phyloP scores from a whole-genome alignment of 208 protist species.

The Tritrichomonas musculus region DNA sequence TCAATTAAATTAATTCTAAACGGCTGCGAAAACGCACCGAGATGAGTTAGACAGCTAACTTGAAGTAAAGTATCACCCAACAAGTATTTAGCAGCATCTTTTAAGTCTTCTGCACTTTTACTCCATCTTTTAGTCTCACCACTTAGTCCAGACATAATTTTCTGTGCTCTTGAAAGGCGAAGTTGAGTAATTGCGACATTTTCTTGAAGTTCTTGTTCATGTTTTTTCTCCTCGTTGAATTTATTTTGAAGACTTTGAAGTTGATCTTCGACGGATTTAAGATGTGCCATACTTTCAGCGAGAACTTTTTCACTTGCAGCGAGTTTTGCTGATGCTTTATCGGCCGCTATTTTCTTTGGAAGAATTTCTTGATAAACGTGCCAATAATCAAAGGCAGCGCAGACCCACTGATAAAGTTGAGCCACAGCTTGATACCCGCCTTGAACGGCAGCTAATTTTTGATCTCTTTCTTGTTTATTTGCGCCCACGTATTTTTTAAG shows the following conservation, averaged over 20 bases:
- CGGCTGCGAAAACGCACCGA: conserved; percentile 86
- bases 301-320: conserved; percentile 31
- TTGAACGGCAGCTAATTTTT: not conserved
- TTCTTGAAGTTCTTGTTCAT: conserved; percentile 60
- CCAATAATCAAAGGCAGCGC: conserved; percentile 61
- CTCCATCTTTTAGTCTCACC: conserved; percentile 85
- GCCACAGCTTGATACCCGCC: conserved; percentile 47
- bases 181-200: conserved; percentile 40
- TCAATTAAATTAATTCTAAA: conserved; percentile 78
- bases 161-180: conserved; percentile 63
- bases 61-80: conserved; percentile 88
- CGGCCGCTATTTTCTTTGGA: conserved; percentile 82
- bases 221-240: conserved; percentile 80
- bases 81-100: conserved; percentile 43
- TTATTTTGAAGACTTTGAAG: conserved; percentile 72
- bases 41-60: conserved; percentile 89
- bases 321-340: conserved; percentile 72
- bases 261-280: conserved; percentile 81
- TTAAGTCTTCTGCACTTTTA: conserved; percentile 61
- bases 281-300: conserved; percentile 41
- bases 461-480: conserved; percentile 49
- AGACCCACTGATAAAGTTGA: conserved; percentile 54
- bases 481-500: conserved; percentile 80
- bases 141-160: conserved; percentile 82
- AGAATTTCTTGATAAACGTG: conserved; percentile 86